A percentile compares a stretch with the other conserved stretches of the same genome.
phyloP scores from a whole-genome alignment of 2,329 filamentous ascomycete genomes.

The Elsinoe necatrix region DNA sequence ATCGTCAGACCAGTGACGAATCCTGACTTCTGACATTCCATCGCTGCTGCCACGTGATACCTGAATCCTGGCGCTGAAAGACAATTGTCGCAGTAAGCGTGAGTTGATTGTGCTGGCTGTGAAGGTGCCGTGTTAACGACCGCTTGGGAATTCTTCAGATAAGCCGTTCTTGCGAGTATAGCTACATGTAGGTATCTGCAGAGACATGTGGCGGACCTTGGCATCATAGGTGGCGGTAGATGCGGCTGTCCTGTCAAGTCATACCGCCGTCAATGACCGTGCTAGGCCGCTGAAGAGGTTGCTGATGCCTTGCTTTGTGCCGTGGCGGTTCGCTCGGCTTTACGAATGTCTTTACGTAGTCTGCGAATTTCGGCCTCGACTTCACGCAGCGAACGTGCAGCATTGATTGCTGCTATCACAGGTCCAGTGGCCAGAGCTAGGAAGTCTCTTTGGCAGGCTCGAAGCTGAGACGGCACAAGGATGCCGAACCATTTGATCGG shows the following conservation, averaged over 20 bases:
- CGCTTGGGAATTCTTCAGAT: too few relatives aligned
- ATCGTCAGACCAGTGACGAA: too few relatives aligned
- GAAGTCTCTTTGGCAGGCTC: constrained; percentile 53
- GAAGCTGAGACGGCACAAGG: constrained; percentile 41
- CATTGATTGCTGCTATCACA: constrained; percentile 48
- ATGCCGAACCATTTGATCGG: constrained; percentile 53
- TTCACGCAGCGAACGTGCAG: constrained; percentile 54
- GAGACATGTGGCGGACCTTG: neutral
- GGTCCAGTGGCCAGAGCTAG: constrained; percentile 48
- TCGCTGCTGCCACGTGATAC: too few relatives aligned
- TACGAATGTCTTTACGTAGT: constrained; percentile 40
- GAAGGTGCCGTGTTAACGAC: too few relatives aligned
- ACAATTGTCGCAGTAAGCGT: too few relatives aligned
- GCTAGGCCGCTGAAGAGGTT: neutral
- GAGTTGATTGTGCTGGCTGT: too few relatives aligned
- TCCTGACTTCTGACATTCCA: too few relatives aligned
- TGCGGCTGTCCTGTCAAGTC: neutral
- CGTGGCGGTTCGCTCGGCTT: constrained; percentile 24
- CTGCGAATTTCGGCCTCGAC: constrained; percentile 62
- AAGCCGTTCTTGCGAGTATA: neutral
- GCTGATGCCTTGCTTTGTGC: neutral
- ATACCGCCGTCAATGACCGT: neutral
- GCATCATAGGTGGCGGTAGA: neutral
- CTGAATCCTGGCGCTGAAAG: too few relatives aligned
- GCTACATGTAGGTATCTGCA: neutral